A percentile compares a stretch with the other conserved stretches of the same genome.
These are phyloP conservation scores for Pyricularia sp. DNA, from an alignment of 2,329 filamentous ascomycete species.

Conservation along the genomic window DNA sequence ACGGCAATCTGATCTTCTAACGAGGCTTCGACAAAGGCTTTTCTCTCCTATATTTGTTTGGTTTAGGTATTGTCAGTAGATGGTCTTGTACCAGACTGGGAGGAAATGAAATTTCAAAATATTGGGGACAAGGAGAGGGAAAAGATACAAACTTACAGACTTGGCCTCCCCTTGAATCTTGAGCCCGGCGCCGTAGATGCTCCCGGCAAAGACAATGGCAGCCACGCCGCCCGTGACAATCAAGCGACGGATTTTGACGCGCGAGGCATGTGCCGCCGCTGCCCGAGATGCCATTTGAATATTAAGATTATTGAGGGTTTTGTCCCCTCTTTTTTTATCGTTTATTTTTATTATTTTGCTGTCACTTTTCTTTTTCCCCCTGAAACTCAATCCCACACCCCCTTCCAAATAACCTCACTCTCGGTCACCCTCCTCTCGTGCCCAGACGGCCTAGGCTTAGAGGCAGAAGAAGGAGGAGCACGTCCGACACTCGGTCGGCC, in stretches of 20 bases:
- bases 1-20: constrained; percentile 17
- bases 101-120: neutral
- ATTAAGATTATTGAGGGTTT: too few species aligned
- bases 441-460: neutral
- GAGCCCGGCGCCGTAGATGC: constrained; percentile 19
- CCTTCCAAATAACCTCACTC: constrained; percentile 4
- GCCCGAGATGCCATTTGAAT: neutral
- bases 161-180: constrained; percentile 17
- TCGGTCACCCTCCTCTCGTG: constrained; percentile 1
- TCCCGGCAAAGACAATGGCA: constrained; percentile 17
- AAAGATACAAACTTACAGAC: constrained; percentile 8
- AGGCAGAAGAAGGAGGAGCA: neutral
- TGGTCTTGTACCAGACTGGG: neutral
- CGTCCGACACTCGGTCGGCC: neutral
- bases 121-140: neutral
- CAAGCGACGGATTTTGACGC: neutral
- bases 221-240: constrained; percentile 15
- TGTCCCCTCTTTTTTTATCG: neutral
- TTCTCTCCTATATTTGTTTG: constrained; percentile 8
- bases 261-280: neutral
- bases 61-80: neutral
- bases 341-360: too few species aligned
- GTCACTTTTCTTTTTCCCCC: neutral
- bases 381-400: neutral
- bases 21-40: constrained; percentile 11